Evolutionary conservation across 208 protist genomes (phyloP).

Genomic region (Jaenimonas drosophilae): DNA sequence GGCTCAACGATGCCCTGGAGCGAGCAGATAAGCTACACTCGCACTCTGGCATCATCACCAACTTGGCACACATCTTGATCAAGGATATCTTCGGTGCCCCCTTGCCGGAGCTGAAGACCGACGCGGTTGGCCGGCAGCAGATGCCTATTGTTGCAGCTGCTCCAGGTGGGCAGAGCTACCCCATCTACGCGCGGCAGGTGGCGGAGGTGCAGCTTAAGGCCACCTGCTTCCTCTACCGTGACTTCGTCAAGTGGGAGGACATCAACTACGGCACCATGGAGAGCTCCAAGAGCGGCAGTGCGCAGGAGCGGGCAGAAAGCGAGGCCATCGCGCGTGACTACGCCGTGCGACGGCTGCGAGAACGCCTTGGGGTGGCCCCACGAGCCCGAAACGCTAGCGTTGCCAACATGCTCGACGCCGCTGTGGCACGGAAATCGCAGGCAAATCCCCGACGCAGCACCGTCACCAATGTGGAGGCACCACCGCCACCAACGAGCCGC

Average conservation of each 20-base stretch:
- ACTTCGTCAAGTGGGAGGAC: constrained; percentile 74
- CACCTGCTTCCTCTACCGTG: constrained; percentile 54
- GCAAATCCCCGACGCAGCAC: no score
- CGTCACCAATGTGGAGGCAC: background rate
- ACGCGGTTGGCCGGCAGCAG: constrained; percentile 48
- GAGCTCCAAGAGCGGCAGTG: background rate
- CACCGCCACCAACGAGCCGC: background rate
- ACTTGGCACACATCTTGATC: constrained; percentile 40
- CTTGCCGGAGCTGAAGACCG: constrained; percentile 49
- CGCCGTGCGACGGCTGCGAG: background rate
- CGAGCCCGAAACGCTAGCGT: no score
- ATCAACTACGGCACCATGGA: constrained; percentile 65
- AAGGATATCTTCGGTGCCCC: constrained; percentile 56
- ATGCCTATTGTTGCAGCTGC: constrained; percentile 59
- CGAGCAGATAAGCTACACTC: constrained; percentile 49
- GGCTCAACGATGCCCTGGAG: constrained; percentile 50
- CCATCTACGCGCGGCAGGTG: constrained; percentile 42
- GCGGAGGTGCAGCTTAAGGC: constrained; percentile 60
- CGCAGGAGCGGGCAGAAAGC: no score
- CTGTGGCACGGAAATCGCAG: no score
- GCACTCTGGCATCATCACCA: constrained; percentile 61
- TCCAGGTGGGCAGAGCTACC: constrained; percentile 35
- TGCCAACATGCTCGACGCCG: no score
- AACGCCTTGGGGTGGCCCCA: background rate
- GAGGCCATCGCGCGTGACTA: background rate